Evolutionary conservation across 1,284 basidiomycete species (phyloP), one percentile per base, ranked within the genome.

Genomic region (Phenoliferia sp.): DNA sequence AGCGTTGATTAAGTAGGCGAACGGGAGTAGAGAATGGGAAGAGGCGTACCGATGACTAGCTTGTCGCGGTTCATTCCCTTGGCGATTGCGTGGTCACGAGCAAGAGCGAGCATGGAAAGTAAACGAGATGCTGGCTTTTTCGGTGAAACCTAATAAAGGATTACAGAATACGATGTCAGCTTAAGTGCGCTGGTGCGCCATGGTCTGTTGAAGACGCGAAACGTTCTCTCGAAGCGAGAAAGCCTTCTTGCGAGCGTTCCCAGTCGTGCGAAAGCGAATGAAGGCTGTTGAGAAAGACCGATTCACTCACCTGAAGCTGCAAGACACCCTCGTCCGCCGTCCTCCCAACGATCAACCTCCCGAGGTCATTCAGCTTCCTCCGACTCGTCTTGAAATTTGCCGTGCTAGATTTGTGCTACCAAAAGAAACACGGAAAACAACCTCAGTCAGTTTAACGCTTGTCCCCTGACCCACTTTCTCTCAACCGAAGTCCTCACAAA

Each of bases 321-420:
- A 98, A 81, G 76, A 99, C 94, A 32, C 95, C 94, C 77, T 90
- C 88, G 80, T 97, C 94, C 67, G 95, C 87, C 17, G 93, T 92
- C 75, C 92, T 88, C 19, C 90, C 89, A 12, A 90, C 84, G 73
- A 98, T 92, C 79, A 97, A 92, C 64, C 87, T 84, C 9, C 90
- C 89, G 54, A 99, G 83, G 81, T 89, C 85, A 79, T 95, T 94
- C 63, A 97, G 83, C 80, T 98, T 98, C 66, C 93, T 86, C 72
- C 90, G 91, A 12, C 92, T 94, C 59, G 94, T 93, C 79, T 93
- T 94, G 84, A 97, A 95, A 76, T 86, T 86, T 3, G 89, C 87
- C 0, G 94, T 97, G 29, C 89, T 90, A 77, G 90, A 91, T 83
- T 92, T 90, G 81, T 94, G 92, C 88, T 94, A 1, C 26, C 29